phyloP scores from a whole-genome alignment of 768 basidiomycete genomes.

The Suillus hirtellus region DNA sequence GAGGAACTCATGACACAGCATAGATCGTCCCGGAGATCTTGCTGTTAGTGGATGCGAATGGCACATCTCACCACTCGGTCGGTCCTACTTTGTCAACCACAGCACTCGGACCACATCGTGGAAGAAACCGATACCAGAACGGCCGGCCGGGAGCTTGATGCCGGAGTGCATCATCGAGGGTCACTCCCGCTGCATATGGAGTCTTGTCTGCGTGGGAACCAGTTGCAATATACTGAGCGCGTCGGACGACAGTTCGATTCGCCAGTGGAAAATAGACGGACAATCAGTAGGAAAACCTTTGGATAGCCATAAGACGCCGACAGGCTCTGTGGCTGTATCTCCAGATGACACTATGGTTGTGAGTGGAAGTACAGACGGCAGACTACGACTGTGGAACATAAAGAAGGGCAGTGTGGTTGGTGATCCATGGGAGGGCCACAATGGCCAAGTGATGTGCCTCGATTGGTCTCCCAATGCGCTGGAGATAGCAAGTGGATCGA shows the following conservation, averaged over 20 bases:
- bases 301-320: not conserved
- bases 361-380: not conserved
- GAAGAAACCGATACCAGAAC: not conserved
- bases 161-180: not conserved
- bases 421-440: not conserved
- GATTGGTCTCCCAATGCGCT: not conserved
- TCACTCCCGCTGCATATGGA: not conserved
- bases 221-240: not conserved
- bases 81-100: not conserved
- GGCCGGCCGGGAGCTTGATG: not conserved
- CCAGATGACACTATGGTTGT: not conserved
- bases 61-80: not conserved
- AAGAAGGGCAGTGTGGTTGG: not conserved
- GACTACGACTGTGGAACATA: not conserved
- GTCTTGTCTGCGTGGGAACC: not conserved
- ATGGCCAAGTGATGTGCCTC: not conserved
- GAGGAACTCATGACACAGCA: not conserved
- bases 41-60: not conserved
- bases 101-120: not conserved
- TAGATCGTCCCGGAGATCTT: not conserved
- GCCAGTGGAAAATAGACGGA: not conserved
- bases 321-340: not conserved
- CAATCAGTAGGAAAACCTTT: not conserved
- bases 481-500: not conserved
- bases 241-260: not conserved